phyloP scores from a whole-genome alignment of 495 filamentous ascomycete genomes.

The Penicillium coprophilum region DNA sequence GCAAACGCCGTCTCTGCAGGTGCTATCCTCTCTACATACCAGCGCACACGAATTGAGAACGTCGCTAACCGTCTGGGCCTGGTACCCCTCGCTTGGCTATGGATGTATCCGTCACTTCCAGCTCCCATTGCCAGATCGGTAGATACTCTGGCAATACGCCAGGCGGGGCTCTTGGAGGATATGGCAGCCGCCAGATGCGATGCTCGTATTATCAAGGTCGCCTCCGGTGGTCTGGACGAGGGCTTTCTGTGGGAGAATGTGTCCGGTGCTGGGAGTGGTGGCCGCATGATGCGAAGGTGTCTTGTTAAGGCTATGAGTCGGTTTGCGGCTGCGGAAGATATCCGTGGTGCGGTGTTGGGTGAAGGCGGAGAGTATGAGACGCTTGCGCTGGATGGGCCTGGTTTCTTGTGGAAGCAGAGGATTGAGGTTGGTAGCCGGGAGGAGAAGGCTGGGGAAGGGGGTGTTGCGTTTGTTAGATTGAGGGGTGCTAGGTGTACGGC shows the following conservation, averaged over 20 bases:
- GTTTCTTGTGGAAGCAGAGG: slow-evolving; percentile 63
- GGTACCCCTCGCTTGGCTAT: slow-evolving; percentile 79
- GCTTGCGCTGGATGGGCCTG: slow-evolving; percentile 77
- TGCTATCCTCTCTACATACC: slow-evolving; percentile 92
- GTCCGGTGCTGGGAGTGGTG: slow-evolving; percentile 33
- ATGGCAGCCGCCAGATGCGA: slow-evolving; percentile 77
- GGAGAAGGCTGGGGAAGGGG: slow-evolving; percentile 65
- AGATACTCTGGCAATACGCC: slow-evolving; percentile 28
- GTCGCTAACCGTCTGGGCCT: slow-evolving; percentile 77
- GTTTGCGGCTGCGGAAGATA: slow-evolving; percentile 59
- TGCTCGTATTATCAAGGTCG: slow-evolving; percentile 89
- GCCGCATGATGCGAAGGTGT: slow-evolving; percentile 46
- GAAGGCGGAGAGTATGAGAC: slow-evolving; percentile 98
- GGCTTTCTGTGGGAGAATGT: slow-evolving; percentile 83
- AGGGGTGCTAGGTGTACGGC: slow-evolving; percentile 54
- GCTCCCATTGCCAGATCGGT: slow-evolving; percentile 25
- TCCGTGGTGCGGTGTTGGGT: slow-evolving; percentile 69
- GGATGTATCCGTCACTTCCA: slow-evolving; percentile 82
- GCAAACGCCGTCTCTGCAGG: slow-evolving; percentile 85
- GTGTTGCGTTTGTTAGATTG: slow-evolving; percentile 64
- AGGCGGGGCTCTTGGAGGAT: slow-evolving; percentile 65
- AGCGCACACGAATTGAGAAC: slow-evolving; percentile 89
- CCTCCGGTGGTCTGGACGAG: slow-evolving; percentile 83
- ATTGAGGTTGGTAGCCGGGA: slow-evolving; percentile 63
- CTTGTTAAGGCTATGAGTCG: slow-evolving; percentile 63